phyloP scores from a whole-genome alignment of 352 stramenopile genomes.

The Peronospora belbahrii region DNA sequence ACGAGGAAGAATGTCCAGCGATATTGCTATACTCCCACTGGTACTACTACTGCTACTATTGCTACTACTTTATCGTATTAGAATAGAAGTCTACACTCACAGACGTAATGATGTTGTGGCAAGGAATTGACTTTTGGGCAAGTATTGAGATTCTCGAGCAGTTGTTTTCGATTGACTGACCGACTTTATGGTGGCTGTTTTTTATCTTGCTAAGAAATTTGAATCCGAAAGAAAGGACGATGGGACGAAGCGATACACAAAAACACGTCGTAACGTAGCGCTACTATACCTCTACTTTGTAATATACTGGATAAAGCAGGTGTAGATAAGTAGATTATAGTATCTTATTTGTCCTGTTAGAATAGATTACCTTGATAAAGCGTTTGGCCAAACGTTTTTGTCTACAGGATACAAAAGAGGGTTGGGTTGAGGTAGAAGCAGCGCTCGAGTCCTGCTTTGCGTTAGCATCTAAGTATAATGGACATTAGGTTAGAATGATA shows the following conservation, averaged over 20 bases:
- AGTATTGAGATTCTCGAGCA: too few relatives aligned
- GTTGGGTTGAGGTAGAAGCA: constrained; percentile 19
- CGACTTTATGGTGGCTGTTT: too few relatives aligned
- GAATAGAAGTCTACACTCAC: too few relatives aligned
- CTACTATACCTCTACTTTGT: constrained; percentile 8
- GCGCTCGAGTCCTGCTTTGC: neutral
- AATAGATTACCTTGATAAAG: neutral
- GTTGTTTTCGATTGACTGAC: too few relatives aligned
- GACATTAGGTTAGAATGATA: too few relatives aligned
- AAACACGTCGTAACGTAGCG: constrained; percentile 19
- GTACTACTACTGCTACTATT: too few relatives aligned
- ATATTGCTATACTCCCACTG: too few relatives aligned
- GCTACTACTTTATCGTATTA: too few relatives aligned
- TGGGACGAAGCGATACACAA: constrained; percentile 18
- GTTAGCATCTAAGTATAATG: too few relatives aligned
- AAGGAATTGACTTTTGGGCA: too few relatives aligned
- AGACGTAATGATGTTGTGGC: neutral
- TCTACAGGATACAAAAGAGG: constrained; percentile 1
- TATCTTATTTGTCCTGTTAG: constrained; percentile 2
- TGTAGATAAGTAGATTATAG: too few relatives aligned
- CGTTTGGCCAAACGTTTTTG: constrained; percentile 1
- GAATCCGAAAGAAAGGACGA: constrained; percentile 15
- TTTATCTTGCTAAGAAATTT: constrained; percentile 20
- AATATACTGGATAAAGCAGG: neutral
- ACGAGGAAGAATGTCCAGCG: too few relatives aligned